Evolutionary conservation across 2,329 filamentous ascomycete genomes (phyloP).

Genomic region (Cercospora sojina): DNA sequence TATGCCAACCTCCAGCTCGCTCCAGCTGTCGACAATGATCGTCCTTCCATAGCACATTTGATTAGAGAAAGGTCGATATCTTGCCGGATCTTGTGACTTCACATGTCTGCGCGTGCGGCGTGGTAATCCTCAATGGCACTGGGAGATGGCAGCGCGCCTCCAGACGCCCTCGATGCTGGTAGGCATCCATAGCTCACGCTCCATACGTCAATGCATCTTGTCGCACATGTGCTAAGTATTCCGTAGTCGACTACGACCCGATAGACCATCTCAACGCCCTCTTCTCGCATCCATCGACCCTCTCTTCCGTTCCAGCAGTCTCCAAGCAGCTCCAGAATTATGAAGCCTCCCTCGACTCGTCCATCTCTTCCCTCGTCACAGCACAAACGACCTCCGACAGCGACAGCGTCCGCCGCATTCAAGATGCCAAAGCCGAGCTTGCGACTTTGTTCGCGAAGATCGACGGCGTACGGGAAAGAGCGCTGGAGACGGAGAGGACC

Average conservation of each 20-base stretch:
- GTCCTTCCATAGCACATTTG: background rate
- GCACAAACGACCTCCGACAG: constrained; percentile 80
- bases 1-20: background rate
- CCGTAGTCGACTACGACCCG: constrained; percentile 78
- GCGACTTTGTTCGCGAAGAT: constrained; percentile 91
- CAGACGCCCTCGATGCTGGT: constrained; percentile 29
- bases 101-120: background rate
- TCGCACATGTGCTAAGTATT: background rate
- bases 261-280: constrained; percentile 90
- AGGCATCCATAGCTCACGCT: constrained; percentile 4
- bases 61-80: background rate
- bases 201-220: background rate
- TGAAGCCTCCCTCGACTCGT: constrained; percentile 76
- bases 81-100: background rate
- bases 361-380: constrained; percentile 70
- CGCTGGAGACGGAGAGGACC: constrained; percentile 87
- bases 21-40: background rate
- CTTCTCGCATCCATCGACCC: constrained; percentile 84
- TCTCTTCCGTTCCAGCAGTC: constrained; percentile 72
- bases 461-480: constrained; percentile 84
- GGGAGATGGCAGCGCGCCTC: constrained; percentile 18
- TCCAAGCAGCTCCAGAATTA: constrained; percentile 71
- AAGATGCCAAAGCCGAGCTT: constrained; percentile 85
- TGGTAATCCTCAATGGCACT: constrained; percentile 17
- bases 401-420: constrained; percentile 86